Conservation (phyloP, 1,284 basidiomycete genomes). For the Fomitopsis betulina region DNA sequence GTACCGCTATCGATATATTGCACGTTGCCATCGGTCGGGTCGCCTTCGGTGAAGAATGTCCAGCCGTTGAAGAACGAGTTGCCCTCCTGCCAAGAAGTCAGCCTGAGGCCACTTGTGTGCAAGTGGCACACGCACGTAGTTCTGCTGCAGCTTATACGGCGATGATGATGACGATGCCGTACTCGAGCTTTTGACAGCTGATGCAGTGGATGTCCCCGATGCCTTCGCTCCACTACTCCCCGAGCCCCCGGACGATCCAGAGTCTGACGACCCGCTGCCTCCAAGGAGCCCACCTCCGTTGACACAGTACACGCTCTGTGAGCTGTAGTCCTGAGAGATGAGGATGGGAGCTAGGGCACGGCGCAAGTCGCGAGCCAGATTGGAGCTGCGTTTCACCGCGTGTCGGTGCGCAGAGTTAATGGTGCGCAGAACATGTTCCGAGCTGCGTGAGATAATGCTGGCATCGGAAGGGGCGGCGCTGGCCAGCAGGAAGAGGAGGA, state of each 20-base stretch:
- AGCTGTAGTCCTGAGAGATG: slow-evolving; percentile 12
- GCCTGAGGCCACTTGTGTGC: neutral
- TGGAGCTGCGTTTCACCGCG: slow-evolving; percentile 47
- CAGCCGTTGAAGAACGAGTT: slow-evolving; percentile 77
- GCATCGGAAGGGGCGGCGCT: slow-evolving; percentile 32
- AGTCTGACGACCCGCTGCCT: slow-evolving; percentile 3
- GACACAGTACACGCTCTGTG: slow-evolving; percentile 27
- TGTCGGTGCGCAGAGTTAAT: slow-evolving; percentile 34
- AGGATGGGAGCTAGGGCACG: slow-evolving; percentile 49
- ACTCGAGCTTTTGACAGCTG: slow-evolving; percentile 15
- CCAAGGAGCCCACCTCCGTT: slow-evolving; percentile 12
- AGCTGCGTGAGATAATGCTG: slow-evolving; percentile 34
- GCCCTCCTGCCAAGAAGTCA: slow-evolving; percentile 41
- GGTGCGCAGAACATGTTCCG: slow-evolving; percentile 28
- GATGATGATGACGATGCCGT: slow-evolving; percentile 17
- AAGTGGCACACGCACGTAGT: slow-evolving; percentile 19
- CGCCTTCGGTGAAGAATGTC: slow-evolving; percentile 66
- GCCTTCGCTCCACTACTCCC: slow-evolving; percentile 13
- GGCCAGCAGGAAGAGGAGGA: slow-evolving; percentile 23
- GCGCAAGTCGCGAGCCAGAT: slow-evolving; percentile 63
- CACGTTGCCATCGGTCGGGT: slow-evolving; percentile 79
- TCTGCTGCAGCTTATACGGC: slow-evolving; percentile 26
- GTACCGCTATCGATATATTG: slow-evolving; percentile 53
- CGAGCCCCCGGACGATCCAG: slow-evolving; percentile 5
- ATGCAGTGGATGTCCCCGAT: slow-evolving; percentile 12